phyloP scores from a whole-genome alignment of 1,284 basidiomycete species.

The Heterobasidion irregulare region DNA sequence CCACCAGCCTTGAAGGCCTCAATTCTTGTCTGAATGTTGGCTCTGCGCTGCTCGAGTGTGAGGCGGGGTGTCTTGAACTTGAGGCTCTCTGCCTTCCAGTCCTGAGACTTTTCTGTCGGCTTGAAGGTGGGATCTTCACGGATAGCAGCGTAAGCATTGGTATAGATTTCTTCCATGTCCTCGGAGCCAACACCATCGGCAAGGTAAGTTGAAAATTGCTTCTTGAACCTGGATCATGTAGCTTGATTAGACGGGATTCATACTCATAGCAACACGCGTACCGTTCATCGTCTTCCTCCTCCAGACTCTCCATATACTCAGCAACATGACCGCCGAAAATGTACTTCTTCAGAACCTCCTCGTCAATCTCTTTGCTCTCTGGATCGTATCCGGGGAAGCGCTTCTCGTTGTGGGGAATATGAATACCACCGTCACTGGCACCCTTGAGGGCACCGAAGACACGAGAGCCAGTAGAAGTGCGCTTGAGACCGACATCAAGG shows the following conservation, averaged over 20 bases:
- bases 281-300: slow-evolving; percentile 99
- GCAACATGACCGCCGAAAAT: slow-evolving; percentile 98
- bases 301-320: slow-evolving; percentile 99
- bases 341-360: slow-evolving; percentile 95
- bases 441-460: slow-evolving; percentile 99
- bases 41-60: slow-evolving; percentile 73
- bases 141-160: slow-evolving; percentile 86
- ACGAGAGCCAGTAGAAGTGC: slow-evolving; percentile 96
- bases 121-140: slow-evolving; percentile 92
- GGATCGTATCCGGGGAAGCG: slow-evolving; percentile 98
- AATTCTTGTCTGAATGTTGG: slow-evolving; percentile 77
- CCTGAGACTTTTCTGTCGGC: slow-evolving; percentile 84
- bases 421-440: slow-evolving; percentile 96
- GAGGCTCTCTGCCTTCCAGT: slow-evolving; percentile 86
- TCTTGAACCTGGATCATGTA: slow-evolving; percentile 74
- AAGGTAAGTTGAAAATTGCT: slow-evolving; percentile 95
- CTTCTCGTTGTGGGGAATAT: slow-evolving; percentile 96
- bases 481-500: slow-evolving; percentile 97
- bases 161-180: slow-evolving; percentile 96
- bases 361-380: slow-evolving; percentile 91
- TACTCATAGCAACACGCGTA: slow-evolving; percentile 20
- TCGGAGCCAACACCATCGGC: slow-evolving; percentile 94
- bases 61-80: slow-evolving; percentile 73
- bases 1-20: slow-evolving; percentile 72
- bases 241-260: neutral